Evolutionary conservation across 2,329 filamentous ascomycete genomes (phyloP), one percentile per base, ranked within the genome.

Genomic region (Teratosphaeria destructans): DNA sequence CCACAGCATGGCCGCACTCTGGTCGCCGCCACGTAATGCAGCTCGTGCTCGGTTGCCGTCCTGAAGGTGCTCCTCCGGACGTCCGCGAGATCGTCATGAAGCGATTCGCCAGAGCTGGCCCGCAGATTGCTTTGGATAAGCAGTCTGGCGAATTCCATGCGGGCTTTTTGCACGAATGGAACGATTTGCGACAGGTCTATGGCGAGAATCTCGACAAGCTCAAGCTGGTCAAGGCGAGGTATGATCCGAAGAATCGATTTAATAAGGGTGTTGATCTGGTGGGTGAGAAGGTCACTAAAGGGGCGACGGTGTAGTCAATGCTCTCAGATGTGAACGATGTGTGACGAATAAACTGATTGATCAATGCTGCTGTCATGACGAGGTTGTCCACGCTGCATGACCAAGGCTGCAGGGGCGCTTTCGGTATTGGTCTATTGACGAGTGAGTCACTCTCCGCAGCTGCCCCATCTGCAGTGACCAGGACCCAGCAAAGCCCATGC

Each of bases 1-100:
- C 64, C 34, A 66, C 68, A 1, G 68, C 62, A 2, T 70, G 67
- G 67, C 68, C 67, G 11, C 68, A 70, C 52, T 60, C 56, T 10
- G 61, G 61, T 8, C 61, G 61, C 12, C 59, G 61, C 11, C 68
- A 70, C 52, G 63, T 70, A 2, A 64, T 68, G 60, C 68, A 69
- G 52, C 57, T 66, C 7, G 62, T 65, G 3, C 62, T 68, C 0
- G 68, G 67, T 29, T 64, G 63, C 49, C 54, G 59, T 12, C 61
- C 66, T 2, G 16, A 49, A 10, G 58, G 53, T 27, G 59, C 59
- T 8, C 64, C 65, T 11, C 54, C 56, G 2, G 52, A 66, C 37
- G 35, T 66, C 3, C 60, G 61, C 10, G 61, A 65, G 11, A 60
- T 66, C 10, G 65, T 61, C 0, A 60, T 62, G 55, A 56, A 60